Percentiles rank a stretch among this genome's conserved stretches.
These are phyloP conservation scores for Agaricus subrufescens DNA, from an alignment of 768 basidiomycete genomes.

Conservation along the genomic window DNA sequence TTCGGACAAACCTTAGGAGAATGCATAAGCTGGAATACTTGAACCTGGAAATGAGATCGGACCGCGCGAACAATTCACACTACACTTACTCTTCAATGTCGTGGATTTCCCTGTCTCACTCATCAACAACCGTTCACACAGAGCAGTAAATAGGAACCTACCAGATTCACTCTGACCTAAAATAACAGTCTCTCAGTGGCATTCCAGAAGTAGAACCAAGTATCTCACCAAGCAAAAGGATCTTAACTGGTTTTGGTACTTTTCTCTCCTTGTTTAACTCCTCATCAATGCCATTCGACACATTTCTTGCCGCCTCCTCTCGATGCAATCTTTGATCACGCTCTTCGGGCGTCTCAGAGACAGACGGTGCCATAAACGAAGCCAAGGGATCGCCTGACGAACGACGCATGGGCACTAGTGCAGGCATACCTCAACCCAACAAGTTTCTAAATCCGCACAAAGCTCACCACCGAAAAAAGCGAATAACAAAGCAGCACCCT, in stretches of 20 bases:
- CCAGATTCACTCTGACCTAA: slow-evolving; percentile 80
- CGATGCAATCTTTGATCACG: slow-evolving; percentile 37
- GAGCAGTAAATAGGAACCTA: slow-evolving; percentile 27
- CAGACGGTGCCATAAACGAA: slow-evolving; percentile 44
- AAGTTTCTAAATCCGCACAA: background rate
- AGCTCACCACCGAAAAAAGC: too few relatives aligned
- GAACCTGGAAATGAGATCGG: background rate
- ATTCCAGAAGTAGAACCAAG: background rate
- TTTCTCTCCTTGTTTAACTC: slow-evolving; percentile 47
- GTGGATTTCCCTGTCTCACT: slow-evolving; percentile 1
- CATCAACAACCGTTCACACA: background rate
- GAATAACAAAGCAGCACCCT: too few relatives aligned
- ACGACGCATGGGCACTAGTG: background rate
- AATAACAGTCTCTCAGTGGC: background rate
- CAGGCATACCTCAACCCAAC: background rate
- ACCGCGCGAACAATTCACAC: background rate
- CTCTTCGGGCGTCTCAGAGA: slow-evolving; percentile 43
- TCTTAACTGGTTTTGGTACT: slow-evolving; percentile 50
- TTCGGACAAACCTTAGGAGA: slow-evolving; percentile 43
- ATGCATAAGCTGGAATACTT: slow-evolving; percentile 64
- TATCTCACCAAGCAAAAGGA: slow-evolving; percentile 53
- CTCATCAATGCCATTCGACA: slow-evolving; percentile 64
- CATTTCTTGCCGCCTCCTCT: slow-evolving; percentile 47
- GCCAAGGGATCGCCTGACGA: slow-evolving; percentile 41
- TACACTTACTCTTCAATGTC: slow-evolving; percentile 2